Evolutionary conservation across 495 filamentous ascomycete genomes (phyloP), one percentile per base, ranked within the genome.

Genomic region (Daldinia grandis): DNA sequence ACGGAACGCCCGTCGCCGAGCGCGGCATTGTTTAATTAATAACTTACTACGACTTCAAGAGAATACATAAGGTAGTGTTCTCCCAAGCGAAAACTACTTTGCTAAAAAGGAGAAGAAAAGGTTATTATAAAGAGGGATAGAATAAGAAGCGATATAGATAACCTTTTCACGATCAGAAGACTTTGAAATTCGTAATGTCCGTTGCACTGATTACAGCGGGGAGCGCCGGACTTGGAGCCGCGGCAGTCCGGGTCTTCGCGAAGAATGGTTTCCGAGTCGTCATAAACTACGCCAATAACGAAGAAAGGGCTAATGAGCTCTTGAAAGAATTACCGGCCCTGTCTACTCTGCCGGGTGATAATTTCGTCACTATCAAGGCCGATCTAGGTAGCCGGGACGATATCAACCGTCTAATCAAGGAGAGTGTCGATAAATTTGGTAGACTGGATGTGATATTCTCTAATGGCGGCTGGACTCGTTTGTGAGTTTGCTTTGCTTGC

Each of bases 141-240:
- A 14, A 4, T 3, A 14, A 14, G 33, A 35, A 35, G 33, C 33
- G 12, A 12, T 9, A 21, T 21, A 44, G 15, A 53, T 51, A 28
- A 14, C 19, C 7, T 49, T 21, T 49, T 19, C 44, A 49, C 7
- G 6, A 21, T 50, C 9, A 50, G 9, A 30, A 53, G 25, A 27
- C 25, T 2, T 3, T 8, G 9, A 47, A 21, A 30, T 53, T 30
- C 49, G 21, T 4, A 53, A 53, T 71, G 68, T 59, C 74, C 2
- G 86, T 88, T 17, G 83, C 78, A 30, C 80, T 89, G 6, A 80
- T 89, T 27, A 88, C 87, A 5, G 87, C 86, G 25, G 81, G 83
- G 33, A 84, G 82, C 28, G 85, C 86, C 19, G 87, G 87, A 7
- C 83, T 89, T 28, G 87, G 87, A 28, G 87, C 87, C 2, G 82